Evolutionary conservation across 2,329 filamentous ascomycete genomes (phyloP), one percentile per base, ranked within the genome.

Genomic region (Fusarium marasasianum): DNA sequence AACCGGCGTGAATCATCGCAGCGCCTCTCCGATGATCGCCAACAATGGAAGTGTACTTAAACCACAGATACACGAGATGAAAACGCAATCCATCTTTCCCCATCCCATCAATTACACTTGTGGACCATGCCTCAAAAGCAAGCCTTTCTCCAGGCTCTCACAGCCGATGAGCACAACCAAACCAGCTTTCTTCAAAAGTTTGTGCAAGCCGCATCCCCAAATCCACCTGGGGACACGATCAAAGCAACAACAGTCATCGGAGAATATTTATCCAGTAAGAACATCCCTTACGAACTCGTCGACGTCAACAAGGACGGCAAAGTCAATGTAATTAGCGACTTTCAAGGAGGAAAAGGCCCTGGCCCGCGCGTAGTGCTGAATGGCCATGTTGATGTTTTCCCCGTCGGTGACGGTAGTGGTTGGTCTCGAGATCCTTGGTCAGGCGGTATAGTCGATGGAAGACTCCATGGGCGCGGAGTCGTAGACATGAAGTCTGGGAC

Each of bases 401-500:
- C 56, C 5, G 55, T 65, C 6, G 43, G 55, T 5, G 45, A 65
- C 6, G 55, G 45, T 12, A 37, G 31, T 3, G 55, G 38, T 1
- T 61, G 55, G 62, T 50, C 56, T 6, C 31, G 55, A 35, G 38
- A 37, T 45, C 56, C 62, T 3, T 65, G 62, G 62, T 65, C 62
- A 1, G 55, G 55, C 6, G 62, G 40, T 15, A 38, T 45, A 1
- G 55, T 31, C 2, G 45, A 51, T 53, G 55, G 45, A 3, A 50
- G 62, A 40, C 24, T 64, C 5, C 45, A 64, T 15, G 62, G 62
- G 20, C 43, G 55, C 9, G 62, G 62, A 18, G 55, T 45, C 10
- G 62, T 61, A 8, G 55, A 53, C 5, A 61, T 64, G 62, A 61
- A 64, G 33, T 61, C 62, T 5, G 62, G 45, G 2, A 64, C 62